Evolutionary conservation across 1,139 yeast species (phyloP), one percentile per base, ranked within the genome.

Genomic region (Spencermartinsiella ligniputridi): DNA sequence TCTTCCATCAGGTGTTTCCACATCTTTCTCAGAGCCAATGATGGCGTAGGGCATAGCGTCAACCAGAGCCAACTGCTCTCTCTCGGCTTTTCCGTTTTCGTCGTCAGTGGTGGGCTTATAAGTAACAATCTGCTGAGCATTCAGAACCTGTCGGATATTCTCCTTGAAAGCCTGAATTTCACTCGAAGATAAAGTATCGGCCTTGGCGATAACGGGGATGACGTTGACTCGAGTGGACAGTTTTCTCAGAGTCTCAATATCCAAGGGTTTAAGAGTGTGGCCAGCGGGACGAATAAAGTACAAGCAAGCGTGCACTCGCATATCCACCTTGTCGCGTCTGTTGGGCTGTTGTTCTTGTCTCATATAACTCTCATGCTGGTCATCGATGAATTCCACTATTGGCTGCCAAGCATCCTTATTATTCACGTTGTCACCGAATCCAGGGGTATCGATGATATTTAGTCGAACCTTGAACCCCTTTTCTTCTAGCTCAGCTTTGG

Each of bases 251-350:
- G 89, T 85, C 69, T 87, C 96, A 56, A 92, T 85, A 67, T 92
- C 99, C 58, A 92, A 74, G 2, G 98, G 97, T 68, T 88, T 89
- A 57, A 92, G 74, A 36, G 95, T 80, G 66, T 90, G 97, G 37
- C 97, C 98, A 1, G 97, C 87, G 46, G 98, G 98, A 58, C 96
- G 81, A 56, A 92, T 87, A 64, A 92, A 92, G 69, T 92, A 92
- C 51, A 92, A 74, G 66, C 96, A 90, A 3, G 95, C 97, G 62
- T 92, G 97, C 29, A 92, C 97, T 56, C 98, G 78, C 66, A 89
- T 72, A 67, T 94, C 98, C 17, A 57, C 52, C 51, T 58, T 58
- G 47, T 71, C 73, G 3, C 52, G 57, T 66, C 98, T 82, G 48
- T 68, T 66, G 30, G 98, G 98, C 70, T 94, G 98, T 66, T 89